A percentile compares a stretch with the other conserved stretches of the same genome.
These are phyloP conservation scores for Mrakia frigida DNA, from an alignment of 768 basidiomycete genomes.

Conservation along the genomic window DNA sequence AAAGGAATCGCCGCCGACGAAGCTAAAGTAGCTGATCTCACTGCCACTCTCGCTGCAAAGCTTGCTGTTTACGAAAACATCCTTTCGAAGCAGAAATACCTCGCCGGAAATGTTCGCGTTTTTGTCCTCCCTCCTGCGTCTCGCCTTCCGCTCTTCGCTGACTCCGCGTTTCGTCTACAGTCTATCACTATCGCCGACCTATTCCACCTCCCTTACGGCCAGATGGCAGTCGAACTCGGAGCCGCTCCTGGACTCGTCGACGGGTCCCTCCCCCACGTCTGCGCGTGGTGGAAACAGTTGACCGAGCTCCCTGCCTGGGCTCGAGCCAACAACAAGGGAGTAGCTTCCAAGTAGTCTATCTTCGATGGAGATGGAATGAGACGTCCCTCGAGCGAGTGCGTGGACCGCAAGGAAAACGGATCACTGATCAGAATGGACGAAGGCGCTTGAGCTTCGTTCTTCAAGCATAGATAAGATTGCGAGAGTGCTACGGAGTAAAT, in stretches of 20 bases:
- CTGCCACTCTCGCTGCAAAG: conserved; percentile 45
- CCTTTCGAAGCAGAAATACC: conserved; percentile 55
- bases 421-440: no score
- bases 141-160: no score
- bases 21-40: conserved; percentile 40
- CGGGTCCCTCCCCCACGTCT: conserved; percentile 34
- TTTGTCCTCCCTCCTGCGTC: not conserved
- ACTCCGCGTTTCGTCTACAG: not conserved
- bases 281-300: conserved; percentile 35
- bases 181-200: conserved; percentile 56
- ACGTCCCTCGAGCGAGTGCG: no score
- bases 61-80: conserved; percentile 55
- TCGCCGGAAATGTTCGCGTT: conserved; percentile 47
- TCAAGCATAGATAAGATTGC: no score
- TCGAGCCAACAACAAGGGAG: conserved; percentile 14
- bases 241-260: conserved; percentile 33
- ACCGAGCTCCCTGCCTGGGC: conserved; percentile 22
- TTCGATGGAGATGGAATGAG: no score
- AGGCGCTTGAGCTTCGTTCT: no score
- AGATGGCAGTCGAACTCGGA: conserved; percentile 35
- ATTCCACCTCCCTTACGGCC: conserved; percentile 55
- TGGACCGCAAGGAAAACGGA: no score
- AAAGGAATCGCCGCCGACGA: conserved; percentile 19
- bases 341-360: no score
- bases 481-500: no score